Percentiles rank a stretch among this genome's conserved stretches.
Conservation (phyloP, 148 eudicot genomes). For the Polygonum maritimum region DNA sequence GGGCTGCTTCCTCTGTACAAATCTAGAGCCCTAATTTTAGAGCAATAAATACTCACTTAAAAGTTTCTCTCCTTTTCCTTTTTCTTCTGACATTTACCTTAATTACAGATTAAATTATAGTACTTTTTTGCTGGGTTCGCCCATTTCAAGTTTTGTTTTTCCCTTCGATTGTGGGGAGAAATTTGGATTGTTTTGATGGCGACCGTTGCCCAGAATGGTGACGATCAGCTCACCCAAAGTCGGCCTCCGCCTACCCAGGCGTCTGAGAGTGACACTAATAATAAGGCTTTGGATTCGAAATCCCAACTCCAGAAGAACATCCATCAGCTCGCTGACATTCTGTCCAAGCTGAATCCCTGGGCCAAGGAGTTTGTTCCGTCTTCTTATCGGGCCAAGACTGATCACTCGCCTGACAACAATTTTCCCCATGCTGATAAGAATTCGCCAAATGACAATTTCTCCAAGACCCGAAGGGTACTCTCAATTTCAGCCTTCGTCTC, state of each 20-base stretch:
- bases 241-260: constrained; percentile 25
- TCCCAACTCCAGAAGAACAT: constrained; percentile 48
- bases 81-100: neutral
- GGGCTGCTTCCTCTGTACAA: constrained; percentile 9
- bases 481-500: neutral
- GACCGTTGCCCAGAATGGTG: constrained; percentile 32
- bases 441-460: constrained; percentile 28
- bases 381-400: constrained; percentile 26
- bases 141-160: constrained; percentile 1
- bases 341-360: constrained; percentile 77
- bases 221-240: constrained; percentile 25
- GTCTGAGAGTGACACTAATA: constrained; percentile 29
- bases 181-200: constrained; percentile 25
- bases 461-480: constrained; percentile 62
- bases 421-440: constrained; percentile 27
- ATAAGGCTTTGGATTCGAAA: constrained; percentile 33
- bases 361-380: constrained; percentile 83
- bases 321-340: constrained; percentile 48
- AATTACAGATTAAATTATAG: neutral
- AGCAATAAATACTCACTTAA: neutral
- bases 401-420: constrained; percentile 27
- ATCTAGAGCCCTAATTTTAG: constrained; percentile 7
- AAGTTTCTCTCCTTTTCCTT: neutral
- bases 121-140: neutral
- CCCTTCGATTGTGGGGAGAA: neutral